phyloP scores from a whole-genome alignment of 2,329 filamentous ascomycete species.

The Colletotrichum tanaceti region DNA sequence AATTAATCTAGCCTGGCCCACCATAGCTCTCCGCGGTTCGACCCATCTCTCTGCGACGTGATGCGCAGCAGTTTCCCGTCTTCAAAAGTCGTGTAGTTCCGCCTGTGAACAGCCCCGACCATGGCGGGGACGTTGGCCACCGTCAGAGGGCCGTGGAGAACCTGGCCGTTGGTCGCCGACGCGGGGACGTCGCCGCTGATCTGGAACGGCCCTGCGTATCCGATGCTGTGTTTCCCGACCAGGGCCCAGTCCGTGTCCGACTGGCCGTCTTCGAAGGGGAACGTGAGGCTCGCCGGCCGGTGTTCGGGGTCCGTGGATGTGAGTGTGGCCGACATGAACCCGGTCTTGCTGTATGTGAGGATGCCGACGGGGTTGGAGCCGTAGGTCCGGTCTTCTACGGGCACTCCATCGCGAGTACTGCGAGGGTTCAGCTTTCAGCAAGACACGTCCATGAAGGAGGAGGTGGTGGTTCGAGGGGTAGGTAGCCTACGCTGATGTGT shows the following conservation, averaged over 20 bases:
- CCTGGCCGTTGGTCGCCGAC: slow-evolving; percentile 40
- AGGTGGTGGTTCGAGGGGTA: neutral
- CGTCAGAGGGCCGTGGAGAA: slow-evolving; percentile 45
- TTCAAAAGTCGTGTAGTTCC: slow-evolving; percentile 43
- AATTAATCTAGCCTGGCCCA: slow-evolving; percentile 34
- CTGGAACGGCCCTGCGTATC: slow-evolving; percentile 45
- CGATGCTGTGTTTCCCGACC: slow-evolving; percentile 44
- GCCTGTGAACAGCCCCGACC: slow-evolving; percentile 42
- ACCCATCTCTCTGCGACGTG: slow-evolving; percentile 32
- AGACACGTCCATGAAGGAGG: neutral
- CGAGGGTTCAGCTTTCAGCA: neutral
- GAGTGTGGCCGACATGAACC: slow-evolving; percentile 46
- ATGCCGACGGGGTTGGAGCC: slow-evolving; percentile 43
- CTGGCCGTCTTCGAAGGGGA: slow-evolving; percentile 41
- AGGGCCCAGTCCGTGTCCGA: slow-evolving; percentile 46
- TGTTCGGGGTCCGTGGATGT: slow-evolving; percentile 44
- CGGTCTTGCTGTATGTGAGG: slow-evolving; percentile 44
- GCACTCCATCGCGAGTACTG: slow-evolving; percentile 38
- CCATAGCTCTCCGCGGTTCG: slow-evolving; percentile 38
- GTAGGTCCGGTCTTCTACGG: slow-evolving; percentile 39
- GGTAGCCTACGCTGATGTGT: slow-evolving; percentile 32
- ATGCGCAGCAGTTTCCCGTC: slow-evolving; percentile 28
- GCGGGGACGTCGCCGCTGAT: slow-evolving; percentile 44
- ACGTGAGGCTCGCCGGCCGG: slow-evolving; percentile 44
- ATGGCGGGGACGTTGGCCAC: slow-evolving; percentile 45